phyloP scores from a whole-genome alignment of 2,329 filamentous ascomycete genomes.

The Ascomycota sp. region DNA sequence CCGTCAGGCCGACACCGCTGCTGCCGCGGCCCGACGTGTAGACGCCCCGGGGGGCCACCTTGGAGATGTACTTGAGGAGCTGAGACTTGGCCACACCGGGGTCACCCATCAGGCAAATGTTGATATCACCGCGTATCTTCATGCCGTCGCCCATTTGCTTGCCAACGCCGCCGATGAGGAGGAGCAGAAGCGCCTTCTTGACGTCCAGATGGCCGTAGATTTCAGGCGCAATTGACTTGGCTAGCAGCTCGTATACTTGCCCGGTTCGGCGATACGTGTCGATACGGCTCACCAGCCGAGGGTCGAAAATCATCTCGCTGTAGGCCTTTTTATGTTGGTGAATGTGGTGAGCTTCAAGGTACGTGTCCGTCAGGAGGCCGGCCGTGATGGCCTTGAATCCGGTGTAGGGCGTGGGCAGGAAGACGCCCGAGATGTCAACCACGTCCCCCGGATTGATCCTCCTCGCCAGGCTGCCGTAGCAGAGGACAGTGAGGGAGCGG shows the following conservation, averaged over 20 bases:
- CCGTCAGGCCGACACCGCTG: constrained; percentile 65
- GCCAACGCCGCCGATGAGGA: constrained; percentile 86
- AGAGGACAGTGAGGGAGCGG: constrained; percentile 71
- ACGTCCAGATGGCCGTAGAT: constrained; percentile 94
- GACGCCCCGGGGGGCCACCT: constrained; percentile 83
- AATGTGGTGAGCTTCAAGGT: constrained; percentile 83
- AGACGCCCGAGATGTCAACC: constrained; percentile 84
- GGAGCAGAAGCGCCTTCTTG: constrained; percentile 89
- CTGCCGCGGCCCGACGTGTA: constrained; percentile 68
- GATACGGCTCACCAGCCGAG: constrained; percentile 61
- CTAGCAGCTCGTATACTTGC: constrained; percentile 87
- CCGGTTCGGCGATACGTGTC: constrained; percentile 69
- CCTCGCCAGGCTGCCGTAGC: constrained; percentile 68
- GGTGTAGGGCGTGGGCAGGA: constrained; percentile 94
- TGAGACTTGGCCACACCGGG: constrained; percentile 99
- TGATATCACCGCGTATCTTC: constrained; percentile 97
- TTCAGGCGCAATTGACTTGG: constrained; percentile 90
- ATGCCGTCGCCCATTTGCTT: constrained; percentile 97
- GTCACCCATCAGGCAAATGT: constrained; percentile 97
- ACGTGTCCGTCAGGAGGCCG: constrained; percentile 91
- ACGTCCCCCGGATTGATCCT: constrained; percentile 87
- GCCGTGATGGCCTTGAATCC: constrained; percentile 95
- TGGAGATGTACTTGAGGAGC: constrained; percentile 92
- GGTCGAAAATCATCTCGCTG: constrained; percentile 73
- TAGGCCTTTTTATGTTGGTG: constrained; percentile 97